These are phyloP conservation scores for Endocalyx cinctus DNA, from an alignment of 2,329 filamentous ascomycete species.

Conservation along the genomic window DNA sequence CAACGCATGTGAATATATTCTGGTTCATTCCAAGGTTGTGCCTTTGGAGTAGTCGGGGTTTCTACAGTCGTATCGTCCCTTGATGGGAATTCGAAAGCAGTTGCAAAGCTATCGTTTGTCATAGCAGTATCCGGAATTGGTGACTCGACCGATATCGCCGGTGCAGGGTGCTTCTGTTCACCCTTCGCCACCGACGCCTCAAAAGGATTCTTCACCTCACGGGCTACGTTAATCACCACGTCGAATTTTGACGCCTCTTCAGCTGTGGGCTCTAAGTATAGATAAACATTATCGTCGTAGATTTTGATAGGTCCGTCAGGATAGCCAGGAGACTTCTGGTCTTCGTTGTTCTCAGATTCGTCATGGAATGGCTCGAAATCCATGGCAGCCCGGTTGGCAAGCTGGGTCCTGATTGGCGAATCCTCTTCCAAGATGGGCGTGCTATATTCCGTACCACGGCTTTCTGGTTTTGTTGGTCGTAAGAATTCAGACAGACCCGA, in stretches of 20 bases:
- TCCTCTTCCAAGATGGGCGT: conserved; percentile 49
- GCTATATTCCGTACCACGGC: conserved; percentile 27
- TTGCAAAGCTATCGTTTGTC: conserved; percentile 54
- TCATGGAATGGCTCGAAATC: conserved; percentile 60
- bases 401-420: conserved; percentile 56
- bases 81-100: conserved; percentile 54
- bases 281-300: conserved; percentile 70
- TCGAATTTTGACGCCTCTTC: conserved; percentile 76
- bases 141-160: conserved; percentile 35
- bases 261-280: conserved; percentile 75
- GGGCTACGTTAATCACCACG: conserved; percentile 79
- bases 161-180: conserved; percentile 22
- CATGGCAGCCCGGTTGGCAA: conserved; percentile 55
- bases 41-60: conserved; percentile 56
- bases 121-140: conserved; percentile 52
- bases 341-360: conserved; percentile 69
- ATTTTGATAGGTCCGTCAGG: conserved; percentile 79
- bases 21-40: conserved; percentile 47
- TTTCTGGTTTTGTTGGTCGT: conserved; percentile 44
- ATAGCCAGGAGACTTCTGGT: conserved; percentile 77
- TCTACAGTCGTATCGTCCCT: conserved; percentile 33
- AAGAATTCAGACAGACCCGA: conserved; percentile 55
- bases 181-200: conserved; percentile 25
- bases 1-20: conserved; percentile 86
- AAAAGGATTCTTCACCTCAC: conserved; percentile 77